Evolutionary conservation across 2,329 filamentous ascomycete species (phyloP), one percentile per base, ranked within the genome.

Genomic region (Penicillium capsulatum): DNA sequence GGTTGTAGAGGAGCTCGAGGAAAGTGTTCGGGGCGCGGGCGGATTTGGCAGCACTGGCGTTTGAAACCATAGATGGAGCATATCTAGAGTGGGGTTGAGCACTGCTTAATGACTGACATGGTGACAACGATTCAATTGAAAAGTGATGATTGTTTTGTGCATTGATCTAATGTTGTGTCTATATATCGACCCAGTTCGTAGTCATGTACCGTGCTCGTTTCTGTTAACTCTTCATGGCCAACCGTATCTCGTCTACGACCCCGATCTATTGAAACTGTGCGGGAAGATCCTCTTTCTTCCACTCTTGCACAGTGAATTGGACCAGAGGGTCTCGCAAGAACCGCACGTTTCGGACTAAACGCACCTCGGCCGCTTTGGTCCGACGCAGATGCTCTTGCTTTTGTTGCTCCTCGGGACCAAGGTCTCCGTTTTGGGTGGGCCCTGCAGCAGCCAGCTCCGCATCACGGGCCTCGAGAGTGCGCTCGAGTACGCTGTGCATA

Each of bases 1-100:
- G n/a, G 89, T 94, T 59, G 91, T 97, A 2, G 74, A 86, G 56
- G 79, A 91, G 70, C 74, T 98, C 42, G 87, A 91, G 59, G 87
- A 89, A 71, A 97, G 87, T 59, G 88, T 94, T 8, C 76, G 92
- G 29, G 92, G 92, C 17, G 88, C 83, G 1, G 91, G 90, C 17
- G 92, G 90, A 1, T 95, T 95, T 61, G 90, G 90, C 38, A 94
- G 88, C 66, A 95, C 90, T 22, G 90, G 89, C 17, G 38, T 52
- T 36, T 60, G 54, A 38, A 37, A 17, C 14, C 13, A 36, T 38
- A 30, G 30, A 29, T n/a, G 34, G 27, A 22, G 34, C 17, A 30
- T 14, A 22, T 30, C 27, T 36, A 36, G 34, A 30, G 9, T 22
- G n/a, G n/a, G n/a, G n/a, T n/a, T n/a, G n/a, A n/a, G n/a, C n/a